phyloP scores from a whole-genome alignment of 1,139 yeast genomes.

The Geotrichum aggregatum region DNA sequence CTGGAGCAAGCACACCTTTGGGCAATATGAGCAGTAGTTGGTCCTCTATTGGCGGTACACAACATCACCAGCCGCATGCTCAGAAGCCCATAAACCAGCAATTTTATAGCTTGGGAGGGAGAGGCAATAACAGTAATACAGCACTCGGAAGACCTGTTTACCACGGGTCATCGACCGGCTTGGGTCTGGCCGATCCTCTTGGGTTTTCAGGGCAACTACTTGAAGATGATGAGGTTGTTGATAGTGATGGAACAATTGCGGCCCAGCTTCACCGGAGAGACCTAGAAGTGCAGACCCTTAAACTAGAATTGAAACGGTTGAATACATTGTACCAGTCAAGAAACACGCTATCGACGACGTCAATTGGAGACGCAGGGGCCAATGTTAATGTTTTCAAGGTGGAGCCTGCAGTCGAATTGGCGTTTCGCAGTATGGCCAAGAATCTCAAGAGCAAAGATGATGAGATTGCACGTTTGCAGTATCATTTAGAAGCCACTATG shows the following conservation, averaged over 20 bases:
- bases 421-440: constrained; percentile 48
- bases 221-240: constrained; percentile 25
- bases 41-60: constrained; percentile 4
- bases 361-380: no score
- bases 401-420: constrained; percentile 30
- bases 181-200: background rate
- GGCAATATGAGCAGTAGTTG: constrained; percentile 1
- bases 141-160: background rate
- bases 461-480: constrained; percentile 58
- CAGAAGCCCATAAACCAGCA: constrained; percentile 2
- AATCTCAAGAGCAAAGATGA: constrained; percentile 49
- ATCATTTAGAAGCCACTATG: constrained; percentile 59
- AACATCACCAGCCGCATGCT: constrained; percentile 4
- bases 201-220: background rate
- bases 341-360: background rate
- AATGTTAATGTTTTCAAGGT: constrained; percentile 16
- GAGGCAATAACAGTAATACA: constrained; percentile 6
- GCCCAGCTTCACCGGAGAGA: constrained; percentile 23
- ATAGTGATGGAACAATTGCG: constrained; percentile 29
- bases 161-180: background rate
- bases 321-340: background rate
- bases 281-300: constrained; percentile 17
- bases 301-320: constrained; percentile 11
- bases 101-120: background rate
- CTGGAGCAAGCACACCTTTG: background rate